phyloP scores from a whole-genome alignment of 2,329 filamentous ascomycete species.

The Aspergillus sergii region DNA sequence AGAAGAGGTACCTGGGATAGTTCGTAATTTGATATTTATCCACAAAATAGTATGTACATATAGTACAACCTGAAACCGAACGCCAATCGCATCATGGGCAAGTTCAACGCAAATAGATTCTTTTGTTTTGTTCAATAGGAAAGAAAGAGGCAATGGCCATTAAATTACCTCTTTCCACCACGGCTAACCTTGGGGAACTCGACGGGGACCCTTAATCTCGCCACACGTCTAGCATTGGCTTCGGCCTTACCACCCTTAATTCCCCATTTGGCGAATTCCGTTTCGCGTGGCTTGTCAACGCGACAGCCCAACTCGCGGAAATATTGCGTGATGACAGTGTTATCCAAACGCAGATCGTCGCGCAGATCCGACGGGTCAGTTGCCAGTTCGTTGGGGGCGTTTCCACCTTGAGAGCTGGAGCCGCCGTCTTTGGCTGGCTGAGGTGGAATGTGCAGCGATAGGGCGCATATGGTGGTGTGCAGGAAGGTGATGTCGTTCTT shows the following conservation, averaged over 20 bases:
- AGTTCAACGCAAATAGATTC: not conserved
- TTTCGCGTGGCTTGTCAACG: slow-evolving; percentile 44
- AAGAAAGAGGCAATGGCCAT: not conserved
- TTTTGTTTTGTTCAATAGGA: slow-evolving; percentile 2
- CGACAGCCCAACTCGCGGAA: slow-evolving; percentile 52
- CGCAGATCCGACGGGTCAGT: slow-evolving; percentile 49
- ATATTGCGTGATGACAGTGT: slow-evolving; percentile 39
- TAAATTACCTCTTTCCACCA: slow-evolving; percentile 32
- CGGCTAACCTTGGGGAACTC: slow-evolving; percentile 71
- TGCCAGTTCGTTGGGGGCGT: slow-evolving; percentile 41
- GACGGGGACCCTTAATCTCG: slow-evolving; percentile 74
- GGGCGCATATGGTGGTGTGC: slow-evolving; percentile 49
- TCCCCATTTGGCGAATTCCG: slow-evolving; percentile 45
- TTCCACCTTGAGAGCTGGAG: slow-evolving; percentile 38
- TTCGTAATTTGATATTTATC: slow-evolving; percentile 3
- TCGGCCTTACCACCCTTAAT: slow-evolving; percentile 64
- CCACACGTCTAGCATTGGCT: slow-evolving; percentile 57
- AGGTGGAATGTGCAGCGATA: slow-evolving; percentile 50
- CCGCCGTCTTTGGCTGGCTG: slow-evolving; percentile 41
- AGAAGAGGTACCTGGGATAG: not conserved
- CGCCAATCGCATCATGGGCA: not conserved
- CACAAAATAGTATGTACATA: slow-evolving; percentile 8
- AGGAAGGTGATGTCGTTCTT: slow-evolving; percentile 46
- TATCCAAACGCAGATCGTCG: slow-evolving; percentile 47
- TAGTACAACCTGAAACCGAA: slow-evolving; percentile 4